Evolutionary conservation across 2,329 filamentous ascomycete genomes (phyloP).

Genomic region (Stachybotrys echinatus): DNA sequence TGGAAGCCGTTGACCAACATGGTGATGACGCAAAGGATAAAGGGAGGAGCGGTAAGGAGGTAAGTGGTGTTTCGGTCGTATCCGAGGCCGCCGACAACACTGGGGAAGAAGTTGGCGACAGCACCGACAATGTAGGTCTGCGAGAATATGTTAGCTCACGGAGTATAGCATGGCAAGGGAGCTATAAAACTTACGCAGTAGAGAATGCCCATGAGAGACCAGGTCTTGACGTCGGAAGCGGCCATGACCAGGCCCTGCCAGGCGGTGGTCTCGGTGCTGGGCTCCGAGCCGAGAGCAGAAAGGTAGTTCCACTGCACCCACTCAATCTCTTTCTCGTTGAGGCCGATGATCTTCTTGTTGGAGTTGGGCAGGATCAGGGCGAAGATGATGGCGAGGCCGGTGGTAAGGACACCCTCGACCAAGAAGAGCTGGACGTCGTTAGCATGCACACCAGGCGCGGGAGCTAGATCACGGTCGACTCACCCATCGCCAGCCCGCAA

Average conservation of each 20-base stretch:
- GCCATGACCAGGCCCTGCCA: constrained; percentile 24
- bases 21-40: constrained; percentile 31
- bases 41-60: constrained; percentile 41
- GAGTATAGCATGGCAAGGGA: constrained; percentile 24
- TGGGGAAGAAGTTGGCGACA: constrained; percentile 22
- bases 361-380: constrained; percentile 30
- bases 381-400: constrained; percentile 15
- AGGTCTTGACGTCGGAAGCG: constrained; percentile 26
- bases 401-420: constrained; percentile 13
- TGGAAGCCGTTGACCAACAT: constrained; percentile 28
- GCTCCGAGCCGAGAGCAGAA: constrained; percentile 28
- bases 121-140: constrained; percentile 26
- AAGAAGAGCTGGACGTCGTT: constrained; percentile 11
- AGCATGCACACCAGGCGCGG: too few relatives aligned
- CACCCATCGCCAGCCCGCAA: constrained; percentile 20
- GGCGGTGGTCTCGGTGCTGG: constrained; percentile 24
- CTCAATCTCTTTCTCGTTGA: constrained; percentile 19
- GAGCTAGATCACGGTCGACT: too few relatives aligned
- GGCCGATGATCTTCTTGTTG: constrained; percentile 31
- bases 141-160: too few relatives aligned
- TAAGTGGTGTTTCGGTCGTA: constrained; percentile 32
- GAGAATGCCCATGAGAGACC: constrained; percentile 26
- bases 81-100: constrained; percentile 24
- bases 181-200: constrained; percentile 11
- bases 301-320: constrained; percentile 26